Evolutionary conservation across 75 land plant genomes (phyloP).

Genomic region (Pseudotsuga menziesii): DNA sequence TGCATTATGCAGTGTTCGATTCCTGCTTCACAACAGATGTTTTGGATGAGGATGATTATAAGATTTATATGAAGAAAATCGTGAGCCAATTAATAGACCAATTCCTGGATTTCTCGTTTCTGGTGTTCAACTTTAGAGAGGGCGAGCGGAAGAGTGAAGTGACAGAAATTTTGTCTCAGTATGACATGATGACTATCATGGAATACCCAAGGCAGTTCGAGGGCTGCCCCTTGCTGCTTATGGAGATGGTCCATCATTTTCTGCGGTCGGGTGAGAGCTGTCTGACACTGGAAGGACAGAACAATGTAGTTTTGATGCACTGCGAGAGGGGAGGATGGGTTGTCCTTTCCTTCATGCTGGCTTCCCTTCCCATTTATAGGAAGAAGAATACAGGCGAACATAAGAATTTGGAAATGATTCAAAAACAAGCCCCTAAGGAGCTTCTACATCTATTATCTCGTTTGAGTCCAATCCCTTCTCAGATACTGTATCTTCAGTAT

Average conservation of each 20-base stretch:
- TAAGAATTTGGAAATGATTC: constrained; percentile 88
- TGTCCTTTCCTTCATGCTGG: constrained; percentile 90
- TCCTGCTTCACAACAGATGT: constrained; percentile 90
- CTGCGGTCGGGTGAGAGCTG: constrained; percentile 93
- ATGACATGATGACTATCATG: constrained; percentile 93
- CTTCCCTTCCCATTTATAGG: constrained; percentile 78
- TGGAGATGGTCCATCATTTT: constrained; percentile 98
- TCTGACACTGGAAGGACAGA: constrained; percentile 78
- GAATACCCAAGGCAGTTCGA: constrained; percentile 96
- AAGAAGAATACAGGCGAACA: constrained; percentile 83
- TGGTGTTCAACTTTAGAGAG: constrained; percentile 88
- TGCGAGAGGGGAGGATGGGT: constrained; percentile 99
- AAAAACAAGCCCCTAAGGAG: constrained; percentile 86
- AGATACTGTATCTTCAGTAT: constrained; percentile 88
- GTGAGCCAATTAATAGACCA: constrained; percentile 69
- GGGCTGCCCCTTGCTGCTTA: constrained; percentile 80
- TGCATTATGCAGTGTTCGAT: constrained; percentile 59
- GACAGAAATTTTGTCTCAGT: constrained; percentile 57
- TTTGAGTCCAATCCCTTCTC: constrained; percentile 92
- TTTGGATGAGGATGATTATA: constrained; percentile 75
- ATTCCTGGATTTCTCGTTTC: constrained; percentile 78
- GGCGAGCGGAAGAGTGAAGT: constrained; percentile 65
- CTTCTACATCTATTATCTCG: constrained; percentile 81
- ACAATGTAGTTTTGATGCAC: constrained; percentile 89
- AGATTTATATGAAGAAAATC: constrained; percentile 69